Evolutionary conservation across 176 grass and related monocot species (phyloP), one percentile per base, ranked within the genome.

Genomic region (Bothriochloa decipiens): DNA sequence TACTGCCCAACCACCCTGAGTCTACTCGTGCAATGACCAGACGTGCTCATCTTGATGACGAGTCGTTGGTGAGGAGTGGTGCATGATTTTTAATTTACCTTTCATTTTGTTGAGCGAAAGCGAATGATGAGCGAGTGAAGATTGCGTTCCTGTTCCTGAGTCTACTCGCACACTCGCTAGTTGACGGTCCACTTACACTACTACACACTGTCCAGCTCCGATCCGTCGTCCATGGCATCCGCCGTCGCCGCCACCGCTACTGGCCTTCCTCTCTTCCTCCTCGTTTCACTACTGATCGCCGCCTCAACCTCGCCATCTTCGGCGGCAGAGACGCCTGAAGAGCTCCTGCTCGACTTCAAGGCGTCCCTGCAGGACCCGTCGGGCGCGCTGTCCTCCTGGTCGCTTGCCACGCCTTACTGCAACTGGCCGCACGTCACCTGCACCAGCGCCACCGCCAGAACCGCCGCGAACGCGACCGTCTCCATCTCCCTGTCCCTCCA

Each of bases 401-500:
- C 94, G 7, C 23, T 22, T 67, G 32, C 75, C 67, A 68, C 78
- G 22, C 82, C 86, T 27, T 77, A 85, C 68, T 97, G 91, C 85
- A 94, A 97, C 82, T 97, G 91, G 91, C 35, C 91, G 10, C 85
- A 86, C 70, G 70, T 97, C 81, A 25, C 74, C 69, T 94, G 94
- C 89, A 55, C 93, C 42, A 9, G 32, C 76, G 20, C 66, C 89
- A 46, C 83, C 26, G 12, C 60, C 37, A 36, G 35, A 36, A 7
- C 64, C 26, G 11, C 66, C 35, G 23, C 33, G 5, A 39, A 65
- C 69, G 29, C 74, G 43, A 23, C 79, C 18, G 67, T 15, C 47
- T 60, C 82, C 15, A 27, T 83, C 27, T 86, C 87, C 14, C 0
- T 97, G 23, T 86, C 88, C 3, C 87, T 94, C 61, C 41, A 90